A percentile compares a stretch with the other conserved stretches of the same genome.
These are phyloP conservation scores for Coemansia sp. DNA, from an alignment of 192 early-diverging fungal species.

Conservation along the genomic window DNA sequence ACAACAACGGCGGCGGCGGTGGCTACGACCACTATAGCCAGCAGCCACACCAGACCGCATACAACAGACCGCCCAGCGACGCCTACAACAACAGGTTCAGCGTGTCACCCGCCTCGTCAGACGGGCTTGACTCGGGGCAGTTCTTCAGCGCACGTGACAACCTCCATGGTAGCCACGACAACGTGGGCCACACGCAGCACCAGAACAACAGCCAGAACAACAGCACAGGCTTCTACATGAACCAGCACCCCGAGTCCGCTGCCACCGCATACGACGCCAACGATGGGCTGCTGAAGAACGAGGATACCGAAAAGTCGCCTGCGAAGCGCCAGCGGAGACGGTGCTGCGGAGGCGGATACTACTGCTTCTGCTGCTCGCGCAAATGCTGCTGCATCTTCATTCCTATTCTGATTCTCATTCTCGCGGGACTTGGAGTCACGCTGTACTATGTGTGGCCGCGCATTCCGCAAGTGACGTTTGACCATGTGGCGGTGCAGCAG, in stretches of 20 bases:
- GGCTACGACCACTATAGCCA: not conserved
- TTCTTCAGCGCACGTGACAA: slow-evolving; percentile 9
- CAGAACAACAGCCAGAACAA: not conserved
- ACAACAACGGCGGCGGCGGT: not conserved
- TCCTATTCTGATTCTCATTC: slow-evolving; percentile 36
- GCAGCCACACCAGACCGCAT: not conserved
- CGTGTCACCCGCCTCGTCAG: slow-evolving; percentile 1
- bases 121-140: slow-evolving; percentile 2
- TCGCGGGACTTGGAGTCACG: slow-evolving; percentile 49
- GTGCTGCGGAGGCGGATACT: slow-evolving; percentile 52
- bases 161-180: not conserved
- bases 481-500: slow-evolving; percentile 29
- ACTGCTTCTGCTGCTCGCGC: slow-evolving; percentile 54
- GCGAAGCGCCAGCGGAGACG: slow-evolving; percentile 21
- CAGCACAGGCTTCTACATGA: slow-evolving; percentile 13
- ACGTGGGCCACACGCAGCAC: not conserved
- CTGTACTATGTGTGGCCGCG: slow-evolving; percentile 56
- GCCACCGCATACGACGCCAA: slow-evolving; percentile 16
- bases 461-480: slow-evolving; percentile 43
- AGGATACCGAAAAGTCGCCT: slow-evolving; percentile 14
- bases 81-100: not conserved
- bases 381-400: slow-evolving; percentile 48
- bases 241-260: slow-evolving; percentile 19
- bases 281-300: slow-evolving; percentile 11
- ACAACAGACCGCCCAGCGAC: slow-evolving; percentile 13